Evolutionary conservation across 2,329 filamentous ascomycete genomes (phyloP).

Genomic region (Metarhizium humberi): DNA sequence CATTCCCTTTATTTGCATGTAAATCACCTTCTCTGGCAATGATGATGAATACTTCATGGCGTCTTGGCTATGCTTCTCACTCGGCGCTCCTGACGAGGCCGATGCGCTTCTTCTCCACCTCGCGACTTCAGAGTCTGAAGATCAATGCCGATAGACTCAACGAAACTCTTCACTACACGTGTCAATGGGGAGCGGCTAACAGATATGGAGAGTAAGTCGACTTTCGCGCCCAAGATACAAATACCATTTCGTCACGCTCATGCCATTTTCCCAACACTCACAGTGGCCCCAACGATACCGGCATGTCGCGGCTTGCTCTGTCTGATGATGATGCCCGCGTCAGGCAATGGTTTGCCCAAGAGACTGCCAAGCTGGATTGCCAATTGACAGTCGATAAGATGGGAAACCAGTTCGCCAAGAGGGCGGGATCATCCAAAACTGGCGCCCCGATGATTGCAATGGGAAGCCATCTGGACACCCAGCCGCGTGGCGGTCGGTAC

Average conservation of each 20-base stretch:
- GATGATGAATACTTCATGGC: neutral
- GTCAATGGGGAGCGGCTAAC: conserved; percentile 23
- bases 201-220: conserved; percentile 18
- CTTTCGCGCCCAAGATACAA: neutral
- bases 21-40: neutral
- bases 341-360: conserved; percentile 69
- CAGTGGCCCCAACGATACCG: conserved; percentile 45
- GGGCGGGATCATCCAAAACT: conserved; percentile 48
- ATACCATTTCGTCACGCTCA: neutral
- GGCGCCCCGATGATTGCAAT: conserved; percentile 54
- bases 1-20: neutral
- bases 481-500: conserved; percentile 57
- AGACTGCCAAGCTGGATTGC: conserved; percentile 56
- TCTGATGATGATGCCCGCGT: conserved; percentile 64
- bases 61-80: neutral
- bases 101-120: neutral
- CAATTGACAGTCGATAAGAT: conserved; percentile 62
- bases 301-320: conserved; percentile 71
- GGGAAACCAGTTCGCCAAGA: conserved; percentile 71
- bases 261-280: neutral
- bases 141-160: conserved; percentile 19
- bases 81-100: neutral
- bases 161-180: conserved; percentile 21
- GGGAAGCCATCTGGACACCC: conserved; percentile 61
- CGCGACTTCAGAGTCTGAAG: conserved; percentile 7